Percentiles rank a stretch among this genome's conserved stretches.
These are phyloP conservation scores for Pythium angustatum DNA, from an alignment of 352 stramenopile species.

Conservation along the genomic window DNA sequence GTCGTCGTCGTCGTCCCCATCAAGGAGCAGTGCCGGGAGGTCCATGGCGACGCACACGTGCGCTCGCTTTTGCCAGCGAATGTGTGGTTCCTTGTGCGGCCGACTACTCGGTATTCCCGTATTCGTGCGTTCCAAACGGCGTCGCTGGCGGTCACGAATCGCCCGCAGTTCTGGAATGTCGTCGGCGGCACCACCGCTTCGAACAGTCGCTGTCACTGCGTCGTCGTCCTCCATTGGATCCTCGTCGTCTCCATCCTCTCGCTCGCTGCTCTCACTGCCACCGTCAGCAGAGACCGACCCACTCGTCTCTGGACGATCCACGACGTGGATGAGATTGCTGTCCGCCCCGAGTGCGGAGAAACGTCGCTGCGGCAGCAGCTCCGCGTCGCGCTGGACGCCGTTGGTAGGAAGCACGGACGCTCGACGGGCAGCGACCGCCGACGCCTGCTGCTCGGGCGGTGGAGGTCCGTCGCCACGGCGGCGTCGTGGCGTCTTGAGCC, in stretches of 20 bases:
- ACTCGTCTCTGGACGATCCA: background rate
- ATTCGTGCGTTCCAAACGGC: background rate
- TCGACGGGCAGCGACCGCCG: background rate
- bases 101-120: background rate
- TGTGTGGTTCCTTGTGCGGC: conserved; percentile 21
- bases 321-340: background rate
- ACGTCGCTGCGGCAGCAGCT: conserved; percentile 40
- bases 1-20: background rate
- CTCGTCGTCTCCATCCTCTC: conserved; percentile 4
- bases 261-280: background rate
- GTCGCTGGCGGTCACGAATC: conserved; percentile 35
- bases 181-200: conserved; percentile 23
- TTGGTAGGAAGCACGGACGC: conserved; percentile 6
- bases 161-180: conserved; percentile 31
- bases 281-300: no score
- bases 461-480: background rate
- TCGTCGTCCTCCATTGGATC: conserved; percentile 16
- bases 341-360: conserved; percentile 35
- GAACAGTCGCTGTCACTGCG: no score
- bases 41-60: conserved; percentile 43
- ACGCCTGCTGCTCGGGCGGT: background rate
- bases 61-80: conserved; percentile 54
- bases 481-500: background rate
- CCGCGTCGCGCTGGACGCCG: background rate
- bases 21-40: conserved; percentile 24